Evolutionary conservation across 352 stramenopile genomes (phyloP).

Genomic region (Globisporangium echinulatum): DNA sequence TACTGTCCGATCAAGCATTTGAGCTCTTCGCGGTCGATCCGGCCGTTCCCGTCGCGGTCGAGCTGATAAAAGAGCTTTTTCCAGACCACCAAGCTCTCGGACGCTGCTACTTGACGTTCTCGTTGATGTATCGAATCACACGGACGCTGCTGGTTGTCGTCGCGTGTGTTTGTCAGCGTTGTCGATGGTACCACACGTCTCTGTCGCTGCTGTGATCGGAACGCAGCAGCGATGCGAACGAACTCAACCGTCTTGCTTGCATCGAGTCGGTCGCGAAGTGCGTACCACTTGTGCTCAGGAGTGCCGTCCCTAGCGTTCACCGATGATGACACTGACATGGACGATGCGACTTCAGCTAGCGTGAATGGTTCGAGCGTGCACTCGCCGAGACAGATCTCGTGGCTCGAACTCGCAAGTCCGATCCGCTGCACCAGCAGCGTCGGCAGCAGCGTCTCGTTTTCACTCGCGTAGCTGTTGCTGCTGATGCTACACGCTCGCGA

Average conservation of each 20-base stretch:
- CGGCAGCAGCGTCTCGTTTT: too few relatives aligned
- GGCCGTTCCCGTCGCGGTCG: slow-evolving; percentile 44
- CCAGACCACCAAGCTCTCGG: slow-evolving; percentile 33
- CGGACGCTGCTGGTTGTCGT: not conserved
- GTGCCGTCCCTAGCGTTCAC: too few relatives aligned
- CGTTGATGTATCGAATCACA: too few relatives aligned
- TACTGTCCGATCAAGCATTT: slow-evolving; percentile 31
- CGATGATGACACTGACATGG: not conserved
- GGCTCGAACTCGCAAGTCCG: slow-evolving; percentile 15
- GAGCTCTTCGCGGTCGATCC: slow-evolving; percentile 57
- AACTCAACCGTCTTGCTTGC: slow-evolving; percentile 11
- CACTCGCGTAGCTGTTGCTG: too few relatives aligned
- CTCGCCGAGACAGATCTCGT: slow-evolving; percentile 24
- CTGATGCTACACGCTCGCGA: not conserved
- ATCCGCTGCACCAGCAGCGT: slow-evolving; percentile 17
- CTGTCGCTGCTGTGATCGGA: slow-evolving; percentile 8
- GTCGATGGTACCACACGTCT: not conserved
- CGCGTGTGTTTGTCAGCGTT: not conserved
- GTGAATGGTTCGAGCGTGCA: slow-evolving; percentile 14
- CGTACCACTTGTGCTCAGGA: slow-evolving; percentile 10
- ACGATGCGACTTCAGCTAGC: not conserved
- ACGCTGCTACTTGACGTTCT: slow-evolving; percentile 1
- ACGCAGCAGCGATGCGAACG: slow-evolving; percentile 12
- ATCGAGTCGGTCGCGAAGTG: slow-evolving; percentile 19
- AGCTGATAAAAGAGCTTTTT: slow-evolving; percentile 71